Percentiles rank a stretch among this genome's conserved stretches.
Conservation (phyloP, 2,329 filamentous ascomycete genomes). For the Tolypocladium album region DNA sequence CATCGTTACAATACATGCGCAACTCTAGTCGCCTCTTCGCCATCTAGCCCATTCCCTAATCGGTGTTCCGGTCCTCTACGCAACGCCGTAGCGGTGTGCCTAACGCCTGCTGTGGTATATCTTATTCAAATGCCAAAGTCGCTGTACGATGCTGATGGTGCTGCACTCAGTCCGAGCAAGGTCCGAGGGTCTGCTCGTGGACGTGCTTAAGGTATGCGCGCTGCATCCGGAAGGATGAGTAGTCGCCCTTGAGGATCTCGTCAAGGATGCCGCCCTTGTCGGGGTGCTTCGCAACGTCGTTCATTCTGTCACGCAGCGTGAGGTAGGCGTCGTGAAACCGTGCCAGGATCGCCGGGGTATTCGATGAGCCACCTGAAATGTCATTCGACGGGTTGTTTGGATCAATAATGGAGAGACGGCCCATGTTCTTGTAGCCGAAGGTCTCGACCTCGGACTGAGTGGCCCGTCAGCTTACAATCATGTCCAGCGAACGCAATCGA, state of each 20-base stretch:
- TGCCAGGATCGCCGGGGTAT: conserved; percentile 55
- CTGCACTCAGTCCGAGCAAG: conserved; percentile 16
- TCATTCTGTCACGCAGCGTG: conserved; percentile 47
- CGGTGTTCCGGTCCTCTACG: background rate
- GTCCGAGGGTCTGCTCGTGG: conserved; percentile 29
- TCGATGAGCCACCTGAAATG: conserved; percentile 75
- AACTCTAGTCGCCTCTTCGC: conserved; percentile 1
- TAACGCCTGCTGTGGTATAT: conserved; percentile 1
- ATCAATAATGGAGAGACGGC: conserved; percentile 79
- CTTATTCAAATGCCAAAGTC: background rate
- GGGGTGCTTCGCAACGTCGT: conserved; percentile 27
- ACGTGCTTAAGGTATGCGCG: conserved; percentile 50
- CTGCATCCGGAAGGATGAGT: conserved; percentile 61
- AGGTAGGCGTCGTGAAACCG: conserved; percentile 57
- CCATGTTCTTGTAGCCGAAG: conserved; percentile 46
- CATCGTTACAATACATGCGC: conserved; percentile 7
- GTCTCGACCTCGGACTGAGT: conserved; percentile 29
- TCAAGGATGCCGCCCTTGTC: conserved; percentile 44
- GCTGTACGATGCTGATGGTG: background rate
- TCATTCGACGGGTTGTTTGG: conserved; percentile 81
- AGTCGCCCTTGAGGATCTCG: conserved; percentile 67
- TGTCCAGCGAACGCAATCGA: background rate
- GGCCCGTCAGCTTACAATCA: background rate
- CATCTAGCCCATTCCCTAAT: background rate
- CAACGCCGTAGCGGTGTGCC: background rate